Conservation (phyloP, 2,329 filamentous ascomycete species). For the Aspergillus fischeri region DNA sequence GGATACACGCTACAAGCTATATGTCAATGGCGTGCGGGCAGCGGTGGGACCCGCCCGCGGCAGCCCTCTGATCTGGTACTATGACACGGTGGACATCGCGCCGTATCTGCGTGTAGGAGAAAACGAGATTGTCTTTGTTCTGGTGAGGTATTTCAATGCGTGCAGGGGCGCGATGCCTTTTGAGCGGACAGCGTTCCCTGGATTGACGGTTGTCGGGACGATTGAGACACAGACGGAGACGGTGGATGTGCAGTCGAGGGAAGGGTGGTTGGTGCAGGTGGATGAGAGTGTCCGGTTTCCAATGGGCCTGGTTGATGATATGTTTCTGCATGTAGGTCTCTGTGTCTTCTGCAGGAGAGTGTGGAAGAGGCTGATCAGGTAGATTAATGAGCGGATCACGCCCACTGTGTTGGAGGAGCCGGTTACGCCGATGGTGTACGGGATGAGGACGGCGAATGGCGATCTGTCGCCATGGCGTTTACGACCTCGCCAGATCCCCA, state of each 20-base stretch:
- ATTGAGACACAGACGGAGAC: slow-evolving; percentile 9
- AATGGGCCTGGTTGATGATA: slow-evolving; percentile 32
- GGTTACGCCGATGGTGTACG: slow-evolving; percentile 21
- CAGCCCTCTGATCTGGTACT: slow-evolving; percentile 32
- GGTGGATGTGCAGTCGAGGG: slow-evolving; percentile 11
- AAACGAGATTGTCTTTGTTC: slow-evolving; percentile 21
- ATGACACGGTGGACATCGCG: slow-evolving; percentile 27
- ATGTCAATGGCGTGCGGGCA: slow-evolving; percentile 35
- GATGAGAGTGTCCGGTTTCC: slow-evolving; percentile 21
- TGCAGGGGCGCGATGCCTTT: slow-evolving; percentile 28
- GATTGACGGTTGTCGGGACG: slow-evolving; percentile 24
- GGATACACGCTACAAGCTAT: slow-evolving; percentile 44
- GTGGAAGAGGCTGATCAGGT: background rate
- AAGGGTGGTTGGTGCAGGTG: slow-evolving; percentile 16
- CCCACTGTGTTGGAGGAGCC: background rate
- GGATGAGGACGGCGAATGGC: slow-evolving; percentile 34
- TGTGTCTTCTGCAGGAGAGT: background rate
- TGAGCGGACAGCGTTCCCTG: slow-evolving; percentile 24
- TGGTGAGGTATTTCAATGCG: slow-evolving; percentile 25
- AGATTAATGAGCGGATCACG: slow-evolving; percentile 23
- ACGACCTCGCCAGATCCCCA: slow-evolving; percentile 35
- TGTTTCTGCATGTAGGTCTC: slow-evolving; percentile 38
- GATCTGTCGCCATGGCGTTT: slow-evolving; percentile 40
- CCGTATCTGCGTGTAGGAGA: slow-evolving; percentile 17
- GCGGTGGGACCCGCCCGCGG: slow-evolving; percentile 37